Base-by-base conservation (phyloP, 306 rosid species). In the Oxytropis ochrocephala region DNA sequence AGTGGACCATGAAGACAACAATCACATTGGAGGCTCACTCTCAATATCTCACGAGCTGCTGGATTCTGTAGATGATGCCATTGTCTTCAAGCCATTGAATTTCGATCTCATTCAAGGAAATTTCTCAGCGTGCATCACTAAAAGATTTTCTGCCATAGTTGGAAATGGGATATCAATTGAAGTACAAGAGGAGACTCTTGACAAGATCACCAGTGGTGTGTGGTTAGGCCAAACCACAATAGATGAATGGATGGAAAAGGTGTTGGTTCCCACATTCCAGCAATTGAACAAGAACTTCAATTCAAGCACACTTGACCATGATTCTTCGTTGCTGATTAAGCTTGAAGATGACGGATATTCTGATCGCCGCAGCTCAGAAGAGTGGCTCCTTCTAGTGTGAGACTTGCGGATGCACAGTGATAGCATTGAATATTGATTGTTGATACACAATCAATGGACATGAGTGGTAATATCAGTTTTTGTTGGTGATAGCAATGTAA, bases 71-170 rank as follows among this genome's bases (percentile, higher is more conserved):
- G 97, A 95, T 0, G 85, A 85, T 19, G 83, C 95, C 63, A 83
- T 95, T 44, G 83, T 86, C 73, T 95, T 95, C 81, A 95, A 89
- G 85, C 92, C 92, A 0, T 81, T 86, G 69, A 87, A 89, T 78
- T 78, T 86, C 10, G 65, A 62, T 27, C 72, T 64, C 32, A 61
- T 95, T n/a, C 84, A 81, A 9, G 51, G 77, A 13, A 70, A 79
- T 67, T 86, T 95, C 79, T 66, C 78, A 0, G 70, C 52, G 30
- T 68, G 86, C 5, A 83, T 95, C 17, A 10, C 52, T 0, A 88
- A 83, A 48, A 83, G 81, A 52, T 85, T 88, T 70, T 81, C 83
- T 7, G 30, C 70, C n/a, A 70, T 95, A 10, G 42, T 89, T 0
- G 97, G 99, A 0, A 82, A 81, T 3, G 76, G 85, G 43, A 27